Evolutionary conservation across 768 basidiomycete species (phyloP).

Genomic region (Myochromella boudieri): DNA sequence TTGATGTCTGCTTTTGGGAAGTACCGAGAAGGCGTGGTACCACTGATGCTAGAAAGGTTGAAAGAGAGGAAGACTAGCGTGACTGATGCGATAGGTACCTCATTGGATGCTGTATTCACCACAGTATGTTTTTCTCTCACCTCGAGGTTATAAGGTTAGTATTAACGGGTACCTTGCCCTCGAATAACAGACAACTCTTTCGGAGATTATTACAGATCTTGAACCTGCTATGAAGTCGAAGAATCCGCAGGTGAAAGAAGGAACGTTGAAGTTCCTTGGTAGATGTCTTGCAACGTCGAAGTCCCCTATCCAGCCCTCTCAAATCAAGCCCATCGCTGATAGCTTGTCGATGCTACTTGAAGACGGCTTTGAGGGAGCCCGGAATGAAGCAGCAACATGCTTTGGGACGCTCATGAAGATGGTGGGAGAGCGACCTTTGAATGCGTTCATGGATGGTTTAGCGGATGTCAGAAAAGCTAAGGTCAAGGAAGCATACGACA

Average conservation of each 20-base stretch:
- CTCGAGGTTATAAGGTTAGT: constrained; percentile 5
- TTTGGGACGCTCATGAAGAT: constrained; percentile 95
- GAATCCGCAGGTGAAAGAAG: constrained; percentile 96
- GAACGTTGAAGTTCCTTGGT: constrained; percentile 82
- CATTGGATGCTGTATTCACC: constrained; percentile 84
- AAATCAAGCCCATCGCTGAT: constrained; percentile 83
- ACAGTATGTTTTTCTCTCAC: constrained; percentile 55
- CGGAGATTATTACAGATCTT: constrained; percentile 83
- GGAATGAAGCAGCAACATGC: constrained; percentile 86
- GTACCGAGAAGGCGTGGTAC: constrained; percentile 70
- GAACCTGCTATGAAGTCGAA: constrained; percentile 78
- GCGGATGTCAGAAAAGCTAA: constrained; percentile 88
- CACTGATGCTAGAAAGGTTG: constrained; percentile 80
- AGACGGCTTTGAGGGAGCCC: constrained; percentile 86
- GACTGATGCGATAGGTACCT: constrained; percentile 83
- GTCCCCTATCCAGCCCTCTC: constrained; percentile 65
- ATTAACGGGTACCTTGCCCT: constrained; percentile 6
- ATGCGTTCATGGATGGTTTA: constrained; percentile 80
- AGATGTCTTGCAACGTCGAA: constrained; percentile 75
- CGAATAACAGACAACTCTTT: constrained; percentile 61
- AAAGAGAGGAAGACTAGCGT: constrained; percentile 95
- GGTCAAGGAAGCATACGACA: constrained; percentile 92
- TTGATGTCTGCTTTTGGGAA: constrained; percentile 72
- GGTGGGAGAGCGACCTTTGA: constrained; percentile 90
- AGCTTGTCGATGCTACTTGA: constrained; percentile 73